These are phyloP conservation scores for Alternaria ethzedia DNA, from an alignment of 2,329 filamentous ascomycete species.

Conservation along the genomic window DNA sequence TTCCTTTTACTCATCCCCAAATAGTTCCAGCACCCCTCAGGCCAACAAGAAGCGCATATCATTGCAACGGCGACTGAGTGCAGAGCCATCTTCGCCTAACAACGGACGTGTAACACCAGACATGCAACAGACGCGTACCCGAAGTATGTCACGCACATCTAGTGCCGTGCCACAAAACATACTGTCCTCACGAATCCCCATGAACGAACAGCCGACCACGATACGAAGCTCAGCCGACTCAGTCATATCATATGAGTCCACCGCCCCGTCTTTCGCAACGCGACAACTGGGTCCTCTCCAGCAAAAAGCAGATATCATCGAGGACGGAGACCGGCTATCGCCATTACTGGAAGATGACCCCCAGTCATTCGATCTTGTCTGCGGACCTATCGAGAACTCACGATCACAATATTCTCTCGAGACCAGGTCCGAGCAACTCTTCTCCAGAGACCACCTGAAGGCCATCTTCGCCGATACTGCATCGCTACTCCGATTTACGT, in stretches of 20 bases:
- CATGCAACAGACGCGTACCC: slow-evolving; percentile 14
- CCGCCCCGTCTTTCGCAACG: slow-evolving; percentile 40
- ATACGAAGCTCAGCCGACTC: slow-evolving; percentile 46
- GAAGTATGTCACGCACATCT: slow-evolving; percentile 22
- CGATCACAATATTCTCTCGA: slow-evolving; percentile 63
- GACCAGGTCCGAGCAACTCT: slow-evolving; percentile 67
- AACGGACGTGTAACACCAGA: slow-evolving; percentile 25
- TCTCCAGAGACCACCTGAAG: slow-evolving; percentile 69
- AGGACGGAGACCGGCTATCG: slow-evolving; percentile 54
- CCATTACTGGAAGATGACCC: slow-evolving; percentile 61
- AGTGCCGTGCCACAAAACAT: slow-evolving; percentile 11
- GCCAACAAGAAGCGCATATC: slow-evolving; percentile 27
- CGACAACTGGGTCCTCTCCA: slow-evolving; percentile 53
- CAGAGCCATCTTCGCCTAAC: slow-evolving; percentile 18
- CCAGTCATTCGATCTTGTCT: slow-evolving; percentile 61
- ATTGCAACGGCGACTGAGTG: slow-evolving; percentile 24
- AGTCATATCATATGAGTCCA: slow-evolving; percentile 43
- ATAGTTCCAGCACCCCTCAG: slow-evolving; percentile 30
- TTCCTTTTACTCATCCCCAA: slow-evolving; percentile 17
- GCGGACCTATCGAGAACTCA: slow-evolving; percentile 42
- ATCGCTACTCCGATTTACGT: slow-evolving; percentile 69
- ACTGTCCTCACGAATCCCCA: slow-evolving; percentile 16
- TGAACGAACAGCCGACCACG: slow-evolving; percentile 25
- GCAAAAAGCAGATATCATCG: slow-evolving; percentile 45
- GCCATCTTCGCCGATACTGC: slow-evolving; percentile 70